These are phyloP conservation scores for Eimeria praecox DNA, from an alignment of 169 alveolate species.

Conservation along the genomic window DNA sequence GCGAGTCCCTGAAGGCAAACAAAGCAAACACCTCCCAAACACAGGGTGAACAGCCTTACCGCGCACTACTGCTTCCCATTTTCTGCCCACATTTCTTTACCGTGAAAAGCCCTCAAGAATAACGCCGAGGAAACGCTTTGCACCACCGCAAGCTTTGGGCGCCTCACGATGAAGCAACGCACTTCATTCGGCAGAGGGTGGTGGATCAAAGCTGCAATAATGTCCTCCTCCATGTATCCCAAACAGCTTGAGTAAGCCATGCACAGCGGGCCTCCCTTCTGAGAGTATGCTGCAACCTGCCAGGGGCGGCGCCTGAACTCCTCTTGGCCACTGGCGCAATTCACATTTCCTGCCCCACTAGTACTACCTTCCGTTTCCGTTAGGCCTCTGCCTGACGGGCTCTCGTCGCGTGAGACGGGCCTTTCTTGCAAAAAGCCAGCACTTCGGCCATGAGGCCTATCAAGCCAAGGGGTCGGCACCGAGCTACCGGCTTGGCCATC, in stretches of 20 bases:
- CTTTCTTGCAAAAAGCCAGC: neutral
- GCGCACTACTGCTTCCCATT: neutral
- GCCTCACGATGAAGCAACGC: neutral
- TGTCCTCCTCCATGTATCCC: conserved; percentile 53
- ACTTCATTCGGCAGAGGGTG: conserved; percentile 69
- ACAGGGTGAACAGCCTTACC: neutral
- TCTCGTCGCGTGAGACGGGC: neutral
- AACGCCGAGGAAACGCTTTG: neutral
- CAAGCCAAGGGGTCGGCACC: conserved; percentile 65
- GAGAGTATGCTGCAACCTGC: conserved; percentile 18
- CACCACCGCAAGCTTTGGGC: neutral
- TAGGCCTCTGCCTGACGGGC: neutral
- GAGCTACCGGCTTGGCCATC: conserved; percentile 35
- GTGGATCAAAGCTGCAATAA: conserved; percentile 45
- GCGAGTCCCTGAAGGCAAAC: conserved; percentile 15
- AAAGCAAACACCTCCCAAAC: neutral
- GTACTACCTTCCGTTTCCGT: neutral
- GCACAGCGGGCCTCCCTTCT: conserved; percentile 52
- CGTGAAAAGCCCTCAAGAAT: neutral
- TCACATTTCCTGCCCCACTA: neutral
- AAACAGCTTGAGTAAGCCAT: conserved; percentile 14
- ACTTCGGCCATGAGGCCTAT: conserved; percentile 24
- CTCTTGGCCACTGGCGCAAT: neutral
- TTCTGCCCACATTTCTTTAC: neutral
- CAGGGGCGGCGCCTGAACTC: conserved; percentile 50